Base-by-base conservation (phyloP, 305 asterid genomes). In the Fraxinus xanthoxyloides region DNA sequence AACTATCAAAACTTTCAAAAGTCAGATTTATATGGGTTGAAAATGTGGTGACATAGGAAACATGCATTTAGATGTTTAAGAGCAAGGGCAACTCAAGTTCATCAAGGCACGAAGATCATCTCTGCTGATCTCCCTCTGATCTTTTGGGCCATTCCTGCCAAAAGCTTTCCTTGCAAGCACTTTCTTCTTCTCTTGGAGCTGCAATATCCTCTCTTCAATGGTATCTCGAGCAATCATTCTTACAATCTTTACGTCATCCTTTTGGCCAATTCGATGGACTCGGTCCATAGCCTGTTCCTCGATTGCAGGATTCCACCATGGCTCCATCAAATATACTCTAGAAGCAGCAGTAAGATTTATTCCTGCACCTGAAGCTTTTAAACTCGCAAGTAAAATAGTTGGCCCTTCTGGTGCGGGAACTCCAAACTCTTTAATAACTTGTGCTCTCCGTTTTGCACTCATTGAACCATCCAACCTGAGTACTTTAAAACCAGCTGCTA, bases 201-300 rank as follows among this genome's bases (percentile, higher is more conserved):
- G 85, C 88, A 93, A 76, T 56, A 96, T 89, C 84, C 94, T 88
- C 88, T 93, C 99, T 43, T 96, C 98, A 4, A 94, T 87, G 30
- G 98, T 94, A 73, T 92, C 85, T 73, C 87, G 82, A 0, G 95
- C 99, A 19, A 96, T 93, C 92, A 96, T 34, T 86, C 95, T 88
- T 87, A 94, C 94, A 15, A 96, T 84, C 84, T 85, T 89, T 35
- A 96, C 98, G 0, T 92, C 95, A 13, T 87, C 87, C 82, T 80
- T 92, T 79, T 96, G 99, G 4, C 99, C 99, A 0, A 96, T 96
- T 61, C 99, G 87, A 82, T 96, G 99, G 61, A 96, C 97, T 43
- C 99, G 75, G 73, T 96, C 99, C 98, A 96, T 92, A 1, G 98
- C 99, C 85, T 96, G 99, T 77, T 96, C 98, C 86, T 96, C 99